Evolutionary conservation across 768 basidiomycete genomes (phyloP).

Genomic region (Pleurotus tuber-regium): DNA sequence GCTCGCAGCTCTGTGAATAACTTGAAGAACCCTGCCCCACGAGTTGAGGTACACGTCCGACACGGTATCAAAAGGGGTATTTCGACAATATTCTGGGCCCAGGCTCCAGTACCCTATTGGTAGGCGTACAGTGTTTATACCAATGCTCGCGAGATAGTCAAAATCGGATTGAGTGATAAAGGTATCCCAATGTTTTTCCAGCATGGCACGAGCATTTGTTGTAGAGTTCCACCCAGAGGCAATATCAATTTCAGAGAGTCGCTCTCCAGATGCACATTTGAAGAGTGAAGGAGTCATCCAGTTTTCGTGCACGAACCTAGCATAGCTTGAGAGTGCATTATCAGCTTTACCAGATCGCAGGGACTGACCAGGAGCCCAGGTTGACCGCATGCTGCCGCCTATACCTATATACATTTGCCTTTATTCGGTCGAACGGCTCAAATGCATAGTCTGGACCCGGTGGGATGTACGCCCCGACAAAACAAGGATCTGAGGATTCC

Average conservation of each 20-base stretch:
- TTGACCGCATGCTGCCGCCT: slow-evolving; percentile 65
- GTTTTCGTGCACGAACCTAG: slow-evolving; percentile 68
- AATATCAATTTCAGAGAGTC: slow-evolving; percentile 61
- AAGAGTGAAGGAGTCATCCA: slow-evolving; percentile 77
- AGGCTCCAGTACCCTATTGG: slow-evolving; percentile 64
- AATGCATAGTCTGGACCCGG: slow-evolving; percentile 33
- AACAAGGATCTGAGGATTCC: slow-evolving; percentile 16
- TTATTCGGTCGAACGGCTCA: slow-evolving; percentile 45
- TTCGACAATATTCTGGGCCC: slow-evolving; percentile 52
- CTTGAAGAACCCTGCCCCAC: slow-evolving; percentile 61
- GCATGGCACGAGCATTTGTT: slow-evolving; percentile 39
- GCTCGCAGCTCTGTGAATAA: slow-evolving; percentile 59
- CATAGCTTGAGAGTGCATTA: background rate
- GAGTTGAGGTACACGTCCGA: slow-evolving; percentile 58
- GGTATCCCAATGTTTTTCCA: slow-evolving; percentile 78
- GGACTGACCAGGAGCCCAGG: slow-evolving; percentile 55
- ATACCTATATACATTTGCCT: slow-evolving; percentile 55
- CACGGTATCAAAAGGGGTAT: slow-evolving; percentile 63
- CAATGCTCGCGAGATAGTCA: slow-evolving; percentile 58
- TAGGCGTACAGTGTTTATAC: slow-evolving; percentile 67
- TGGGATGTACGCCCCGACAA: slow-evolving; percentile 28
- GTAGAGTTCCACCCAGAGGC: slow-evolving; percentile 58
- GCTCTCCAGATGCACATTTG: slow-evolving; percentile 48
- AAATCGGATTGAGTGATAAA: slow-evolving; percentile 70
- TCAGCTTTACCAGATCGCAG: background rate